These are phyloP conservation scores for Keqinozyma sinolaborantium DNA, from an alignment of 1,139 yeast genomes.

Conservation along the genomic window DNA sequence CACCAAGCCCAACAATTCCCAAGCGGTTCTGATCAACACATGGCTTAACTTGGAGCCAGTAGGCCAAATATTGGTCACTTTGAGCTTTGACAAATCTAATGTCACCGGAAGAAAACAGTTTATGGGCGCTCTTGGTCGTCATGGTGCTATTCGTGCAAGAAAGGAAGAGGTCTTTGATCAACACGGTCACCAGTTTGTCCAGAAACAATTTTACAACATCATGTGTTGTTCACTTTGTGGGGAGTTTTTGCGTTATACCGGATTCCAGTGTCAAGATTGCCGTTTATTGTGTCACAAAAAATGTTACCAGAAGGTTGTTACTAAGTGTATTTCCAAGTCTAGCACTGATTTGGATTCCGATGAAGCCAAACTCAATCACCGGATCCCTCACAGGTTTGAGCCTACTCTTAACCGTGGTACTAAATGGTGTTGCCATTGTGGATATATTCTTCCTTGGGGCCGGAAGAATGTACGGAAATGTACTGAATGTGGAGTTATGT, in stretches of 20 bases:
- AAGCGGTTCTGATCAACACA: constrained; percentile 48
- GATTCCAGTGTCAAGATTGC: constrained; percentile 96
- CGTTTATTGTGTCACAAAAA: constrained; percentile 90
- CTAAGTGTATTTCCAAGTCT: constrained; percentile 91
- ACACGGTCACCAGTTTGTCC: constrained; percentile 96
- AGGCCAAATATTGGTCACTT: constrained; percentile 76
- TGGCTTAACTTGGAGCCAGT: constrained; percentile 95
- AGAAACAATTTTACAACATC: constrained; percentile 90
- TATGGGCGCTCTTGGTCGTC: constrained; percentile 86
- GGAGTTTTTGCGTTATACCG: constrained; percentile 89
- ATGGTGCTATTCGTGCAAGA: constrained; percentile 94
- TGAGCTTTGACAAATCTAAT: constrained; percentile 73
- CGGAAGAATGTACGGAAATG: constrained; percentile 92
- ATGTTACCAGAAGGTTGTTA: constrained; percentile 90
- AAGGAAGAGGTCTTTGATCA: constrained; percentile 94
- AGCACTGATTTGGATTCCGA: constrained; percentile 75
- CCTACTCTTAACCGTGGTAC: constrained; percentile 91
- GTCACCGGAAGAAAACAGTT: constrained; percentile 50
- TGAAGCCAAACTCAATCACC: constrained; percentile 89
- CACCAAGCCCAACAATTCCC: constrained; percentile 3
- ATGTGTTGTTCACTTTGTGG: constrained; percentile 98
- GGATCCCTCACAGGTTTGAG: constrained; percentile 94
- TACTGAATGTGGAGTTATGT: constrained; percentile 91
- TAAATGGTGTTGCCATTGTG: constrained; percentile 99
- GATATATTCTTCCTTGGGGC: constrained; percentile 93